Conservation (phyloP, 345 rosid genomes). For the Arabidopsis suecica region DNA sequence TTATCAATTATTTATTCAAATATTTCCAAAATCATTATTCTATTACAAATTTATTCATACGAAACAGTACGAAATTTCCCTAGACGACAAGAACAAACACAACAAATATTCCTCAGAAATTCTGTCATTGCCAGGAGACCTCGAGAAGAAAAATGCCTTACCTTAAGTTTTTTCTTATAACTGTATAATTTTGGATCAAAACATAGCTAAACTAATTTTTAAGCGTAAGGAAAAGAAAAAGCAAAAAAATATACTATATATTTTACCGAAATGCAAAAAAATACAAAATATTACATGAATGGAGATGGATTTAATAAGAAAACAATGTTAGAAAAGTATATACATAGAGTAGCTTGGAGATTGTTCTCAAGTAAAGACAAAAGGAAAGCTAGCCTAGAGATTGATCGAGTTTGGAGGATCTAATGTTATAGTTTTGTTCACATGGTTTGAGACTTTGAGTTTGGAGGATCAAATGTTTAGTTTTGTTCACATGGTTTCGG, state of each 20-base stretch:
- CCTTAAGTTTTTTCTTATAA: neutral
- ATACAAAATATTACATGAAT: too few species aligned
- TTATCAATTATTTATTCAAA: conserved; percentile 27
- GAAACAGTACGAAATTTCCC: conserved; percentile 19
- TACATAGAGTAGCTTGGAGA: conserved; percentile 5
- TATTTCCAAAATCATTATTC: conserved; percentile 33
- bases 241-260: neutral
- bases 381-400: neutral
- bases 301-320: neutral
- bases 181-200: neutral
- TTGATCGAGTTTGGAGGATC: conserved; percentile 25
- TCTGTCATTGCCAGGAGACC: conserved; percentile 27
- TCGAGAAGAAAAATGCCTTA: conserved; percentile 9
- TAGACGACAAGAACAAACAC: conserved; percentile 38
- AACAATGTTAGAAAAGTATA: neutral
- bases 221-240: neutral
- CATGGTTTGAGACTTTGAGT: conserved; percentile 17
- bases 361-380: conserved; percentile 11
- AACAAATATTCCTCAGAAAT: conserved; percentile 37
- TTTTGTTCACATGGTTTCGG: conserved; percentile 28
- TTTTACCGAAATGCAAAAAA: neutral
- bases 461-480: conserved; percentile 18
- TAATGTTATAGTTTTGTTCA: conserved; percentile 18
- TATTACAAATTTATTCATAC: conserved; percentile 30
- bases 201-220: neutral